Evolutionary conservation across 2,329 filamentous ascomycete species (phyloP).

Genomic region (Neopestalotiopsis rosae): DNA sequence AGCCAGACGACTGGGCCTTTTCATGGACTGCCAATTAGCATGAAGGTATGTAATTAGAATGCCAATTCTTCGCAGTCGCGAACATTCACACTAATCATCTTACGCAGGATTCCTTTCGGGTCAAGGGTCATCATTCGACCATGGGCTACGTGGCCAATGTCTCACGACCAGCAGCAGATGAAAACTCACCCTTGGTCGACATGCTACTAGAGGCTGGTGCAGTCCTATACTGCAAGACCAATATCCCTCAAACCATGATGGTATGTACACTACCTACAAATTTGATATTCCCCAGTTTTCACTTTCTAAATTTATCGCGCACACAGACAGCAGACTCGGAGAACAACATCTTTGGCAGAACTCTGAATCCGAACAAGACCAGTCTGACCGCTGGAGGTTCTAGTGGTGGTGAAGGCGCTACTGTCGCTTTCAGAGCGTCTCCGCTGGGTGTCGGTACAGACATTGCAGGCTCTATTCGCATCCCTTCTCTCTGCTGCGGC

Average conservation of each 20-base stretch:
- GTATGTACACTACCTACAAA: too few species aligned
- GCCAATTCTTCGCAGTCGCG: slow-evolving; percentile 25
- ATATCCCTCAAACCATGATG: slow-evolving; percentile 36
- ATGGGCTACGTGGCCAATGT: slow-evolving; percentile 54
- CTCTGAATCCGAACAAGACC: slow-evolving; percentile 44
- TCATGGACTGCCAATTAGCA: slow-evolving; percentile 61
- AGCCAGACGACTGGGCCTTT: slow-evolving; percentile 59
- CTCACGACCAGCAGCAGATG: slow-evolving; percentile 10
- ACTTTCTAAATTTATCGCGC: too few species aligned
- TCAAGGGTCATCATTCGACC: slow-evolving; percentile 55
- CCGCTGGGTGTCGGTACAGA: slow-evolving; percentile 29
- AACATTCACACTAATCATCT: too few species aligned
- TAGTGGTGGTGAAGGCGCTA: slow-evolving; percentile 38
- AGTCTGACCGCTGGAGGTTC: slow-evolving; percentile 39
- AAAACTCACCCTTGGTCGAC: slow-evolving; percentile 42
- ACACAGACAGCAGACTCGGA: slow-evolving; percentile 37
- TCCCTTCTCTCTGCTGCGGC: slow-evolving; percentile 36
- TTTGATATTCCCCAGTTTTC: too few species aligned
- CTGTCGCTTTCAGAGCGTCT: slow-evolving; percentile 24
- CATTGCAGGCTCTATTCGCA: slow-evolving; percentile 35
- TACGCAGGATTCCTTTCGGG: slow-evolving; percentile 61
- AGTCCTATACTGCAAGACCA: slow-evolving; percentile 58
- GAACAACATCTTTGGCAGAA: slow-evolving; percentile 48
- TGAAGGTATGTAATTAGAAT: slow-evolving; percentile 30
- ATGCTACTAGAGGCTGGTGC: slow-evolving; percentile 50